Percentiles rank a stretch among this genome's conserved stretches.
Conservation (phyloP, 305 asterid genomes). For the Coffea humblotiana region DNA sequence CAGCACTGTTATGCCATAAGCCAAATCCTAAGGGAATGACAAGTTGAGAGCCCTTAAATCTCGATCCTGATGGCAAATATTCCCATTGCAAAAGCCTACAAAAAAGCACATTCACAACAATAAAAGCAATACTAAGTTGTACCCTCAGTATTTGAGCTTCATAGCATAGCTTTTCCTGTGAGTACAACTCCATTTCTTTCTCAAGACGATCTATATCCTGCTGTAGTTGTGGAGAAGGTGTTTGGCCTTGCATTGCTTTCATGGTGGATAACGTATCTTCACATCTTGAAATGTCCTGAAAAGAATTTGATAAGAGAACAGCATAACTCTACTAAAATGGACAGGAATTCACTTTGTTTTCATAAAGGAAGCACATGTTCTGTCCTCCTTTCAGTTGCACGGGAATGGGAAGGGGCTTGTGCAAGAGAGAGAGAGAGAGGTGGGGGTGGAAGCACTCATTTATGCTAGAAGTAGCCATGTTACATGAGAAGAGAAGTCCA, state of each 20-base stretch:
- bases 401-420: not conserved
- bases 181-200: conserved; percentile 69
- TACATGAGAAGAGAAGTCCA: not conserved
- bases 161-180: conserved; percentile 86
- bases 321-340: not conserved
- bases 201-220: conserved; percentile 80
- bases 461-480: not conserved
- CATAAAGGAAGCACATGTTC: not conserved
- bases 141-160: conserved; percentile 99
- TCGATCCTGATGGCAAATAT: conserved; percentile 4
- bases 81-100: not conserved
- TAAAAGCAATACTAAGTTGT: not conserved
- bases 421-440: not conserved
- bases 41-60: not conserved
- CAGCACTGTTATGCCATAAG: not conserved
- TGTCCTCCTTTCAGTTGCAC: not conserved
- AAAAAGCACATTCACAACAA: conserved; percentile 21
- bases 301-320: not conserved
- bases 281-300: conserved; percentile 83
- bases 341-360: not conserved
- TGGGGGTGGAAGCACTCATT: not conserved
- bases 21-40: not conserved
- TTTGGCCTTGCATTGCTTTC: conserved; percentile 75
- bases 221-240: conserved; percentile 77
- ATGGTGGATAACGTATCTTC: conserved; percentile 77